phyloP scores from a whole-genome alignment of 768 basidiomycete species.

The Vishniacozyma victoriae region DNA sequence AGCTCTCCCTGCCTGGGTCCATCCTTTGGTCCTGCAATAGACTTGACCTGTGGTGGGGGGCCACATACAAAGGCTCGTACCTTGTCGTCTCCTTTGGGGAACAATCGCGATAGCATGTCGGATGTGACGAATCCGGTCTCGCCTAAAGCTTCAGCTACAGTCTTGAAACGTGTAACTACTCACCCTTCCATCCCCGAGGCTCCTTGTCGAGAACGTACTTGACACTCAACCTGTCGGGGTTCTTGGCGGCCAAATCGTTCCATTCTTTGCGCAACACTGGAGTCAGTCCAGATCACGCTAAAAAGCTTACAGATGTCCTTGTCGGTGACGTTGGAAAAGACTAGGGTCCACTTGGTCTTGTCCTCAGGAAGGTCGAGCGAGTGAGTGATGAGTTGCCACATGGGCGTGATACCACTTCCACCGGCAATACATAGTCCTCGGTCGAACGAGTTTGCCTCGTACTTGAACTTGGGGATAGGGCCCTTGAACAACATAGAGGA shows the following conservation, averaged over 20 bases:
- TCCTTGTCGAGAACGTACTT: constrained; percentile 83
- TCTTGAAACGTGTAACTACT: constrained; percentile 1
- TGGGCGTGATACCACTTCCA: constrained; percentile 72
- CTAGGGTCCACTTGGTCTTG: constrained; percentile 87
- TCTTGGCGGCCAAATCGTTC: constrained; percentile 48
- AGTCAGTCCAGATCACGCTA: background rate
- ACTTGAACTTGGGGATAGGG: constrained; percentile 79
- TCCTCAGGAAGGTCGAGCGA: constrained; percentile 65
- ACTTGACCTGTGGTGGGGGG: constrained; percentile 76
- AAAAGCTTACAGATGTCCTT: constrained; percentile 79
- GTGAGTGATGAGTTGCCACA: constrained; percentile 59
- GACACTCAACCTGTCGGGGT: constrained; percentile 60
- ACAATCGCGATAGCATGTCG: constrained; percentile 67
- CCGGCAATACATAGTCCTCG: constrained; percentile 85
- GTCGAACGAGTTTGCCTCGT: constrained; percentile 60
- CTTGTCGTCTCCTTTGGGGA: constrained; percentile 61
- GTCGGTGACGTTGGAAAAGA: constrained; percentile 86
- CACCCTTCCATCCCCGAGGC: constrained; percentile 58
- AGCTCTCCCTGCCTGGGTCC: constrained; percentile 80
- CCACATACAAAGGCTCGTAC: constrained; percentile 87
- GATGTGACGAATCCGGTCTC: constrained; percentile 68
- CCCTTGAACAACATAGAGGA: constrained; percentile 82
- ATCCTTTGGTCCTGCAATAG: constrained; percentile 80
- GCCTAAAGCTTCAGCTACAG: constrained; percentile 48
- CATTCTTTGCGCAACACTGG: constrained; percentile 46